phyloP scores from a whole-genome alignment of 257 asterid genomes.

The Forsythia viridissima region DNA sequence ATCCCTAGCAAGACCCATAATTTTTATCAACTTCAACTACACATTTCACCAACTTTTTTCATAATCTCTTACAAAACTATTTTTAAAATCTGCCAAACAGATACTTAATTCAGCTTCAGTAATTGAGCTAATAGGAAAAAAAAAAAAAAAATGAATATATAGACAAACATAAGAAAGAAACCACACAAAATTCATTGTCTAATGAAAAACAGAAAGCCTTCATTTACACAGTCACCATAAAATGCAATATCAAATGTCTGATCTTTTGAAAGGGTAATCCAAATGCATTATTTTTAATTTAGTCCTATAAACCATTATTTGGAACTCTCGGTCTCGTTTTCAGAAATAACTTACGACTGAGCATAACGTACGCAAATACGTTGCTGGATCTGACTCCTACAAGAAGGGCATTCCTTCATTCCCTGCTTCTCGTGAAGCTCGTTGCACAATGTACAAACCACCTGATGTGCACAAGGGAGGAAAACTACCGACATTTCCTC shows the following conservation, averaged over 20 bases:
- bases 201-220: no score
- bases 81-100: no score
- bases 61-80: no score
- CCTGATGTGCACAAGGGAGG: slow-evolving; percentile 96
- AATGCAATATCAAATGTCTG: not conserved
- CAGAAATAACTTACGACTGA: slow-evolving; percentile 35
- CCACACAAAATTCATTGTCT: no score
- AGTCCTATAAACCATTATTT: not conserved
- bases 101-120: no score
- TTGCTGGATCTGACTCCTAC: slow-evolving; percentile 78
- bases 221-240: not conserved
- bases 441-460: slow-evolving; percentile 76
- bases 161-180: no score
- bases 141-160: no score
- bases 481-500: slow-evolving; percentile 96
- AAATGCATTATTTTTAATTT: no score
- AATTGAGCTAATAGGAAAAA: no score
- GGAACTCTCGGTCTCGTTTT: not conserved
- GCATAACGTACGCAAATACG: slow-evolving; percentile 85
- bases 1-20: no score
- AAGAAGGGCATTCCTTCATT: slow-evolving; percentile 97
- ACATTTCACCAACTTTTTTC: no score
- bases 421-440: slow-evolving; percentile 95
- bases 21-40: no score
- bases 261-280: not conserved